A percentile compares a stretch with the other conserved stretches of the same genome.
These are phyloP conservation scores for Carpinus fangiana DNA, from an alignment of 306 rosid genomes.

Conservation along the genomic window DNA sequence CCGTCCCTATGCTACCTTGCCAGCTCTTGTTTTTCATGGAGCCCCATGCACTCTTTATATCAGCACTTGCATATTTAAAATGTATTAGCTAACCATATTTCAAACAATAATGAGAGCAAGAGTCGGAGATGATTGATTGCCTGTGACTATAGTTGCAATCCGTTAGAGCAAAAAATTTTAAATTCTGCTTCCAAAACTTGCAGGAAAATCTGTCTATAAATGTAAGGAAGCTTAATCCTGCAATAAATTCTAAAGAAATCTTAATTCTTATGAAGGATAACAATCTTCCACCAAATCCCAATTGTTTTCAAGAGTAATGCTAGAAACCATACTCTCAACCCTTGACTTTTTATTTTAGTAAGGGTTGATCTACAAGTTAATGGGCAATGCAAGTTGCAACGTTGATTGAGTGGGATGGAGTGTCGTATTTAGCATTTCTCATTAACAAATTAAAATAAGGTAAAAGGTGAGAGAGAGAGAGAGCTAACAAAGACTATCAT, in stretches of 20 bases:
- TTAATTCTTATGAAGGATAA: neutral
- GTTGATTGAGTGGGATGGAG: too few relatives aligned
- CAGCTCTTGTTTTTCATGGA: slow-evolving; percentile 45
- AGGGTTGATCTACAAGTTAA: too few relatives aligned
- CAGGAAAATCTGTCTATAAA: neutral
- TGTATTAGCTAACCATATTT: neutral
- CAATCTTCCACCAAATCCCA: neutral
- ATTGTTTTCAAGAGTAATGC: too few relatives aligned
- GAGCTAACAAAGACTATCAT: neutral
- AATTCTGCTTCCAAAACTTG: slow-evolving; percentile 24
- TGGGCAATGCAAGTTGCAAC: too few relatives aligned
- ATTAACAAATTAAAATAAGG: too few relatives aligned
- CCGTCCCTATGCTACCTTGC: slow-evolving; percentile 38
- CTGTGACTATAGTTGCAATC: neutral
- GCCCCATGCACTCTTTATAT: slow-evolving; percentile 37
- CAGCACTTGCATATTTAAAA: slow-evolving; percentile 17
- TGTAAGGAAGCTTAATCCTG: neutral
- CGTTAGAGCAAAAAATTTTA: slow-evolving; percentile 19
- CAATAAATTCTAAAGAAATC: neutral
- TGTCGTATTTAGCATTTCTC: too few relatives aligned
- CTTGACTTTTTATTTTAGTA: too few relatives aligned
- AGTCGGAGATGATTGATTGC: neutral
- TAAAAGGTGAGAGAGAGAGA: neutral
- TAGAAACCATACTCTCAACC: too few relatives aligned
- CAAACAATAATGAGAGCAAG: neutral